These are phyloP conservation scores for Centella asiatica DNA, from an alignment of 129 eudicot genomes.

Conservation along the genomic window DNA sequence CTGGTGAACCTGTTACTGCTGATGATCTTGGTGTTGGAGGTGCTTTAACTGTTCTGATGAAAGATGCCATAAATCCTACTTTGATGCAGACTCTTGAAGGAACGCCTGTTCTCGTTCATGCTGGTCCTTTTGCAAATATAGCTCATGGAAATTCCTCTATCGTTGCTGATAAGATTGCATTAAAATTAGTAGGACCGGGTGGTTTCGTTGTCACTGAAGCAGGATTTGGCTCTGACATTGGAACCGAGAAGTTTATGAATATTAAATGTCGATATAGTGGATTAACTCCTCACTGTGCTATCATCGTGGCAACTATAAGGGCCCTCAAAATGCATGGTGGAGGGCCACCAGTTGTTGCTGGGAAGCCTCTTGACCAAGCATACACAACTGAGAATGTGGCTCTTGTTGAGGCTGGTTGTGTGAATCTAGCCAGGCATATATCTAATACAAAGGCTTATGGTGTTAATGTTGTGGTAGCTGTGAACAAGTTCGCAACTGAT, in stretches of 20 bases:
- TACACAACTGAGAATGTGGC: conserved; percentile 68
- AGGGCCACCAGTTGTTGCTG: conserved; percentile 86
- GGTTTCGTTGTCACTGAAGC: conserved; percentile 98
- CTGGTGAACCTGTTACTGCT: conserved; percentile 89
- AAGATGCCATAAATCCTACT: conserved; percentile 91
- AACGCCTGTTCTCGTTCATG: conserved; percentile 90
- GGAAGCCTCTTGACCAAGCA: conserved; percentile 87
- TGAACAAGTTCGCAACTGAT: conserved; percentile 77
- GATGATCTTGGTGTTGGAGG: conserved; percentile 98
- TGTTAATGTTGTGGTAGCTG: conserved; percentile 90
- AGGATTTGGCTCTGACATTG: conserved; percentile 96
- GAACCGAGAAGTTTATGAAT: conserved; percentile 93
- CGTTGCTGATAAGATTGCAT: conserved; percentile 86
- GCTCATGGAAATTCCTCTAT: conserved; percentile 97
- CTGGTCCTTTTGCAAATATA: conserved; percentile 94
- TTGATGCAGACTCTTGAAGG: conserved; percentile 99
- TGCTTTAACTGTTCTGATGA: conserved; percentile 89
- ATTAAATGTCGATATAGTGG: conserved; percentile 94
- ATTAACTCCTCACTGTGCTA: conserved; percentile 85
- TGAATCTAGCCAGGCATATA: conserved; percentile 75
- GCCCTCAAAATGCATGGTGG: conserved; percentile 99
- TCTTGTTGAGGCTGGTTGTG: conserved; percentile 92
- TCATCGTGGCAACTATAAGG: conserved; percentile 93
- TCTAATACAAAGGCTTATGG: conserved; percentile 77
- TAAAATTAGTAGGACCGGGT: conserved; percentile 89